Base-by-base conservation (phyloP, 1,139 yeast genomes). In the Komagataea norvegica region DNA sequence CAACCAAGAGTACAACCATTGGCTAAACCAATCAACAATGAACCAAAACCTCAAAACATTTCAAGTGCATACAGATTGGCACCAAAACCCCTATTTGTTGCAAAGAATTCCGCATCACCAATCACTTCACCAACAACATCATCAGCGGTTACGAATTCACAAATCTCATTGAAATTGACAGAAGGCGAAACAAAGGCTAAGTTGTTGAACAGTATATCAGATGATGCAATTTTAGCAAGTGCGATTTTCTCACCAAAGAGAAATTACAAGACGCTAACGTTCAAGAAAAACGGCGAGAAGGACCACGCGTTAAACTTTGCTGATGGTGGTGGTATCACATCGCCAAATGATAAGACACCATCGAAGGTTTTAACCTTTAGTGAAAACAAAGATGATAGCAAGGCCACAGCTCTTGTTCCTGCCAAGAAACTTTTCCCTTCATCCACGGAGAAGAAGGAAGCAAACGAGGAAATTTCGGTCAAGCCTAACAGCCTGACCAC, bases 191-290 rank as follows among this genome's bases (percentile, higher is more conserved):
- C 43, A 24, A 43, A 31, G 25, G 15, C 32, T 2, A 38, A 33
- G 17, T 37, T 68, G 14, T 59, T 63, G 44, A 63, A 59, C 37
- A 44, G 63, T n/a, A 60, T 64, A 25, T 72, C 83, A 5, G 91
- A 83, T 57, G 71, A 74, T 34, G 79, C 87, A 3, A 80, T 85
- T 41, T 60, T 83, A 43, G 67, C 82, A 3, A 75, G 86, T n/a
- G 84, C 77, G 38, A 78, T 84, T 6, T 84, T 84, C 57, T 72
- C 82, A 4, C 88, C 88, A 20, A 74, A 76, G 36, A 64, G 68
- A 28, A 74, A 72, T 40, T 70, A 78, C 44, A 75, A 78, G 35
- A 72, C 73, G 43, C 64, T 82, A 40, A 69, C 77, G 7, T 71
- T 81, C 44, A 77, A 77, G 40, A 72, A 72, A 41, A 38, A 40